These are phyloP conservation scores for Candida caryicola DNA, from an alignment of 805 yeast species.

Conservation along the genomic window DNA sequence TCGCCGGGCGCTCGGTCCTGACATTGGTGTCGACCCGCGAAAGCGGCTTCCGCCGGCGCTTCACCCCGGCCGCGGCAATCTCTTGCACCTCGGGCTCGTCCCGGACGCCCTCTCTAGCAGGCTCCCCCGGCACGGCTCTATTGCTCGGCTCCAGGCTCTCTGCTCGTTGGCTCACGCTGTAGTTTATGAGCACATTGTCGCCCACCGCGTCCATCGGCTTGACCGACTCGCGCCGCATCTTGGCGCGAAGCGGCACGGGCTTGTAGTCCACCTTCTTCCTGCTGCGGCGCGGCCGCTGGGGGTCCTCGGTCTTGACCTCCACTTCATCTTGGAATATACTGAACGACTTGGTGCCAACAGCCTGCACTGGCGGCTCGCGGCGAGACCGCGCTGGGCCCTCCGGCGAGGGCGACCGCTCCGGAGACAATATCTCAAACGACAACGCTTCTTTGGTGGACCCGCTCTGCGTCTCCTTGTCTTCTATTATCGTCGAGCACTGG, in stretches of 20 bases:
- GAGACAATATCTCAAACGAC: not conserved
- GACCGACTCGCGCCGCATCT: slow-evolving; percentile 65
- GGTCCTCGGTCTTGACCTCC: slow-evolving; percentile 1
- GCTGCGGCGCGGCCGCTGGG: slow-evolving; percentile 44
- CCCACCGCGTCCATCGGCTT: slow-evolving; percentile 60
- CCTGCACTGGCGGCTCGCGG: not conserved
- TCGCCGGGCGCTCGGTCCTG: too few species aligned
- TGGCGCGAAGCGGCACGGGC: slow-evolving; percentile 62
- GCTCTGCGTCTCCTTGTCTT: slow-evolving; percentile 2
- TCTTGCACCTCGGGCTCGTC: slow-evolving; percentile 1
- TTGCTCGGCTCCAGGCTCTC: too few species aligned
- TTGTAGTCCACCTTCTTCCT: slow-evolving; percentile 63
- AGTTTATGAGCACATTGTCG: slow-evolving; percentile 22
- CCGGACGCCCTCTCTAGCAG: slow-evolving; percentile 7
- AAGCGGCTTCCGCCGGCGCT: slow-evolving; percentile 1
- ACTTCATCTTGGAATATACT: not conserved
- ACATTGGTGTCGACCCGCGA: not conserved
- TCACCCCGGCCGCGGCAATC: not conserved
- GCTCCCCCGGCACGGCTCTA: slow-evolving; percentile 2
- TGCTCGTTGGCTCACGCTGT: slow-evolving; percentile 7
- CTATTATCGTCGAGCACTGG: slow-evolving; percentile 3
- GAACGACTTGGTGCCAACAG: not conserved
- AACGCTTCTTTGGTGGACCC: not conserved
- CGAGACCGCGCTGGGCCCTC: too few species aligned
- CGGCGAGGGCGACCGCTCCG: not conserved